Evolutionary conservation across 805 yeast species (phyloP).

Genomic region (Kazachstania bromeliacearum): DNA sequence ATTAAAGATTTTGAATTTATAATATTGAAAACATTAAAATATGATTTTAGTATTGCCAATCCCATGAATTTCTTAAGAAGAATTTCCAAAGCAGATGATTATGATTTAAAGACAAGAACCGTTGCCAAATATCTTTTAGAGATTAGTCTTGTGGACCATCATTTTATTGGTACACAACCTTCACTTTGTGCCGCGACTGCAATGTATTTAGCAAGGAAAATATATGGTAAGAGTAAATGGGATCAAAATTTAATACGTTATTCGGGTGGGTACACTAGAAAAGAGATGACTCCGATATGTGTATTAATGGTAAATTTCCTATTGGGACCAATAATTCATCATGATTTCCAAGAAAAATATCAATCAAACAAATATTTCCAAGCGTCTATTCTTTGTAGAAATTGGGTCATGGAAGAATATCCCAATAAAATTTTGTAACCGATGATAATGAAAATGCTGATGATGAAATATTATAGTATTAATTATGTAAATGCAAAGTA

Average conservation of each 20-base stretch:
- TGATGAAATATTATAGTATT: neutral
- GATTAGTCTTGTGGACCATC: slow-evolving; percentile 64
- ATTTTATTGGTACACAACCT: slow-evolving; percentile 66
- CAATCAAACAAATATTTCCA: slow-evolving; percentile 77
- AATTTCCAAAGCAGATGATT: slow-evolving; percentile 85
- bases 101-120: slow-evolving; percentile 79
- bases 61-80: slow-evolving; percentile 87
- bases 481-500: neutral
- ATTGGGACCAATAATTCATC: slow-evolving; percentile 70
- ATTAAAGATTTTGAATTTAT: slow-evolving; percentile 73
- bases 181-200: slow-evolving; percentile 81
- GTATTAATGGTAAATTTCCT: slow-evolving; percentile 64
- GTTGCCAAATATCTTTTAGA: slow-evolving; percentile 79
- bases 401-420: slow-evolving; percentile 74
- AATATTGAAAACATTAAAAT: slow-evolving; percentile 59
- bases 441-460: neutral
- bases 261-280: slow-evolving; percentile 79
- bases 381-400: slow-evolving; percentile 65
- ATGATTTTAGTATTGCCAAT: slow-evolving; percentile 73
- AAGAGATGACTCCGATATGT: slow-evolving; percentile 58
- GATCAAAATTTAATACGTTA: slow-evolving; percentile 76
- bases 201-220: slow-evolving; percentile 72
- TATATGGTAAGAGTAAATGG: slow-evolving; percentile 66
- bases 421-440: too few relatives aligned
- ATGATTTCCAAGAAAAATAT: slow-evolving; percentile 83